Conservation (phyloP, 75 land plant genomes). For the Pinus taeda region DNA sequence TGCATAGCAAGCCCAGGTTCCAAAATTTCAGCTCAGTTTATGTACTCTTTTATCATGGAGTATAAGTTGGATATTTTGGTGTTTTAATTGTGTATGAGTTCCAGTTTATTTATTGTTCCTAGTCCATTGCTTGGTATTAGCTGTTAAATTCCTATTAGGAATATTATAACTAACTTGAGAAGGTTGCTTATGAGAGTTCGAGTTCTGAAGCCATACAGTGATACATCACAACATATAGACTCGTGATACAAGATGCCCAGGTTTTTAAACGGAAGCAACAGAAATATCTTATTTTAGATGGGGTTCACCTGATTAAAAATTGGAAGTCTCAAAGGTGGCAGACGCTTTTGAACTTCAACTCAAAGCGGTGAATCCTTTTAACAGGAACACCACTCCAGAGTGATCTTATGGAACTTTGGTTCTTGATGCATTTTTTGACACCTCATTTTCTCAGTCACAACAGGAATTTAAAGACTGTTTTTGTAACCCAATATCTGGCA, state of each 20-base stretch:
- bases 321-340: constrained; percentile 99
- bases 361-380: constrained; percentile 86
- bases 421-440: constrained; percentile 96
- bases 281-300: constrained; percentile 95
- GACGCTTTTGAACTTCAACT: constrained; percentile 91
- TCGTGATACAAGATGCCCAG: constrained; percentile 94
- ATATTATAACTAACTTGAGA: too few species aligned
- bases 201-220: too few species aligned
- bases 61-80: too few species aligned
- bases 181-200: too few species aligned
- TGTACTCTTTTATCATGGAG: too few species aligned
- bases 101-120: too few species aligned
- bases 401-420: constrained; percentile 98
- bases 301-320: constrained; percentile 94
- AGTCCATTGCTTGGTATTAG: too few species aligned
- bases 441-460: constrained; percentile 95
- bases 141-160: too few species aligned
- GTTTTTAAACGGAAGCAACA: constrained; percentile 93
- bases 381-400: constrained; percentile 96
- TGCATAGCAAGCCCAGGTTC: too few species aligned
- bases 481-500: constrained; percentile 89
- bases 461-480: constrained; percentile 98
- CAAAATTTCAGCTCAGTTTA: too few species aligned
- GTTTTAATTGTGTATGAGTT: too few species aligned
- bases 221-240: constrained; percentile 93